Conservation (phyloP, 805 yeast species). For the Millerago galiae region DNA sequence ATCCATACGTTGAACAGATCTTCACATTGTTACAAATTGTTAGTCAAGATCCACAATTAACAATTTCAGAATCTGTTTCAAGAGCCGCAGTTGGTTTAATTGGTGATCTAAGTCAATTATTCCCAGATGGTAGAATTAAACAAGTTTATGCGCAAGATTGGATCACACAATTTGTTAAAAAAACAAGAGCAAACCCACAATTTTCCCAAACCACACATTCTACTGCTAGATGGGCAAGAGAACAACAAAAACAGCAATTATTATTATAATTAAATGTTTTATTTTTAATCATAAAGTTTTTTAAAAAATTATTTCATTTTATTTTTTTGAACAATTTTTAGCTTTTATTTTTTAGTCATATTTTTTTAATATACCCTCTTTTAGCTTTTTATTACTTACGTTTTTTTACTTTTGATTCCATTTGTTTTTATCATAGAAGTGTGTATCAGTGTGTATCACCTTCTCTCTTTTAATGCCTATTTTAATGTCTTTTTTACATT, state of each 20-base stretch:
- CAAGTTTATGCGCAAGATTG: conserved; percentile 64
- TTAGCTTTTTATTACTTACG: background rate
- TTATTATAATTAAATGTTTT: conserved; percentile 2
- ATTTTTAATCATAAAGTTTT: background rate
- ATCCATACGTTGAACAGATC: conserved; percentile 60
- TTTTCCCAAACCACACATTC: conserved; percentile 68
- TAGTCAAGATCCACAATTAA: conserved; percentile 52
- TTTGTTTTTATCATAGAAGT: conserved; percentile 1
- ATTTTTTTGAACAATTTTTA: background rate
- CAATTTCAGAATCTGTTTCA: conserved; percentile 61
- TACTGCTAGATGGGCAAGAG: conserved; percentile 98
- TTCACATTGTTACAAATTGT: conserved; percentile 61
- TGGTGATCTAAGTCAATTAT: conserved; percentile 91
- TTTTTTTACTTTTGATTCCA: background rate
- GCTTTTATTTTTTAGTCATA: conserved; percentile 2
- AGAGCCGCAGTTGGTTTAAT: conserved; percentile 84
- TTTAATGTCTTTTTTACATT: background rate
- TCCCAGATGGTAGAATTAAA: conserved; percentile 68
- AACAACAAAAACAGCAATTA: conserved; percentile 36
- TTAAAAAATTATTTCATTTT: background rate
- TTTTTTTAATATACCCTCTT: conserved; percentile 2
- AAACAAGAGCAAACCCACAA: conserved; percentile 55
- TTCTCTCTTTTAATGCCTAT: background rate
- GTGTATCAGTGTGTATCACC: background rate
- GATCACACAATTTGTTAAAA: conserved; percentile 73